Conservation (phyloP, 345 rosid species). For the Lepidium africanum region DNA sequence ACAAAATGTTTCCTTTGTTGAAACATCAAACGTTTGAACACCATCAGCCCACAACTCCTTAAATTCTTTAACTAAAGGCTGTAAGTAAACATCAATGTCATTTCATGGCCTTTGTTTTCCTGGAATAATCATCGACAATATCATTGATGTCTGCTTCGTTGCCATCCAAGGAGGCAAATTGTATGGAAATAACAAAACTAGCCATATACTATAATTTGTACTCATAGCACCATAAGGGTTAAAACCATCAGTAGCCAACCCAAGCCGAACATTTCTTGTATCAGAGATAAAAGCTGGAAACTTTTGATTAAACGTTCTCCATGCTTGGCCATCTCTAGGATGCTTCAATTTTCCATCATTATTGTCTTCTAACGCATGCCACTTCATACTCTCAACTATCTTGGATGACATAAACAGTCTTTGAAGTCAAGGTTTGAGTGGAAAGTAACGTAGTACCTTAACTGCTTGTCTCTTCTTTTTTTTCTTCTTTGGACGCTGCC, state of each 20-base stretch:
- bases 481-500: too few species aligned
- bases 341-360: not conserved
- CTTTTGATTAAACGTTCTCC: not conserved
- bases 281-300: not conserved
- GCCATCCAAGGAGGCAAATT: not conserved
- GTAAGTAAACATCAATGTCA: not conserved
- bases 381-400: not conserved
- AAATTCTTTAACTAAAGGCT: not conserved
- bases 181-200: not conserved
- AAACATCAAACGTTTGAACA: not conserved
- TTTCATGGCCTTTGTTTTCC: not conserved
- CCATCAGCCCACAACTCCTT: not conserved
- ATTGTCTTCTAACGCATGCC: not conserved
- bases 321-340: not conserved
- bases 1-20: not conserved
- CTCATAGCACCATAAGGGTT: not conserved
- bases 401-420: not conserved
- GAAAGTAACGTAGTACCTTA: not conserved
- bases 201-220: not conserved
- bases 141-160: not conserved
- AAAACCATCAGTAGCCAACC: not conserved
- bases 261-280: not conserved
- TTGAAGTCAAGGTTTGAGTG: not conserved
- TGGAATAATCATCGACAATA: not conserved
- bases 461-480: not conserved